Conservation (phyloP, 2,329 filamentous ascomycete genomes). For the Verticillium nonalfalfae region DNA sequence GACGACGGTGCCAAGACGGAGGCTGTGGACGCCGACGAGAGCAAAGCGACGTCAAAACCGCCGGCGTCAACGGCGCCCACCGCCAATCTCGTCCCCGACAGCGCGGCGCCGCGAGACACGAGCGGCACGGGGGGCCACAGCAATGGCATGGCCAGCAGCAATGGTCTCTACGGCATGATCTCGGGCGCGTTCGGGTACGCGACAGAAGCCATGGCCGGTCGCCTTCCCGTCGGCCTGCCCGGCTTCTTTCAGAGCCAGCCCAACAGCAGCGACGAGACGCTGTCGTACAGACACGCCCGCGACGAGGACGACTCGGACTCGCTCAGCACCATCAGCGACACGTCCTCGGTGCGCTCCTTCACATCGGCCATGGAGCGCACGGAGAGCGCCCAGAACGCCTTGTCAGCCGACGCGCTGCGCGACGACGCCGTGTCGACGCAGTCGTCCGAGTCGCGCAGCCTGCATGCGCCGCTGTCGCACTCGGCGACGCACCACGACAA, state of each 20-base stretch:
- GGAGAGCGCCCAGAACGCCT: not conserved
- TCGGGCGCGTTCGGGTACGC: conserved; percentile 45
- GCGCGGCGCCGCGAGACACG: conserved; percentile 5
- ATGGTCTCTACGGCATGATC: conserved; percentile 51
- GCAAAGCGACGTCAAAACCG: conserved; percentile 17
- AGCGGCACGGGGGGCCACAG: conserved; percentile 3
- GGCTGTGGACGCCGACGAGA: conserved; percentile 21
- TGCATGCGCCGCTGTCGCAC: conserved; percentile 15
- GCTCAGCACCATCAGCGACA: conserved; percentile 26
- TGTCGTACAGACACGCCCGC: conserved; percentile 1
- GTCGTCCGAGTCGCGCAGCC: conserved; percentile 23
- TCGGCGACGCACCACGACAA: conserved; percentile 44
- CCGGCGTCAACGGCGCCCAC: conserved; percentile 22
- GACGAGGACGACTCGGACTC: conserved; percentile 19
- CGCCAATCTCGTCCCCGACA: conserved; percentile 17
- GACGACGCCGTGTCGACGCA: conserved; percentile 15
- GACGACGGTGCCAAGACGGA: conserved; percentile 13
- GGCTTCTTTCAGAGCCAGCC: conserved; percentile 18
- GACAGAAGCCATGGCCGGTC: conserved; percentile 35
- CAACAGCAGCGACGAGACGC: conserved; percentile 18
- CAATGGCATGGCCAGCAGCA: conserved; percentile 18
- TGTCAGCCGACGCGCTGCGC: not conserved
- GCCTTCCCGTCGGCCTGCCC: conserved; percentile 24
- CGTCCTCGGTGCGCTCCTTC: conserved; percentile 41
- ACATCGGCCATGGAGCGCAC: conserved; percentile 36